Conservation (phyloP, 2,329 filamentous ascomycete species). For the Fusarium tjaetaba region DNA sequence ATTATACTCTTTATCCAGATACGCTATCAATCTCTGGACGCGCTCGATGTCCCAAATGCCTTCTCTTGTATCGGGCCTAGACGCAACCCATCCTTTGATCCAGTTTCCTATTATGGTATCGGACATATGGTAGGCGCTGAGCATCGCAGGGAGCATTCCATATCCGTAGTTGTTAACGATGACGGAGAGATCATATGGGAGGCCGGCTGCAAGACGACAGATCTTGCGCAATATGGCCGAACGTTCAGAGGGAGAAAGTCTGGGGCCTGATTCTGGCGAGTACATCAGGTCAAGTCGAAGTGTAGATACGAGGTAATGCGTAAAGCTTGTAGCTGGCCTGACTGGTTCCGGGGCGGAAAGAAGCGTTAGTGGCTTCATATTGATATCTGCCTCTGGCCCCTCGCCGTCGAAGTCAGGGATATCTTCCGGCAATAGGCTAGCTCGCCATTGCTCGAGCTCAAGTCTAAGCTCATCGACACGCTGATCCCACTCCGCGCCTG, state of each 20-base stretch:
- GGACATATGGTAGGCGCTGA: slow-evolving; percentile 27
- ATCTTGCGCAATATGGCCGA: neutral
- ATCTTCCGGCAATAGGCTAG: neutral
- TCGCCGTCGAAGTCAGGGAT: slow-evolving; percentile 1
- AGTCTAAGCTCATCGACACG: neutral
- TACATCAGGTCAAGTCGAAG: slow-evolving; percentile 31
- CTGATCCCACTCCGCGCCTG: neutral
- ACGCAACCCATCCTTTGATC: slow-evolving; percentile 24
- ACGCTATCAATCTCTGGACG: slow-evolving; percentile 17
- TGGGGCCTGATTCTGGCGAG: neutral
- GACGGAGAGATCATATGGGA: slow-evolving; percentile 8
- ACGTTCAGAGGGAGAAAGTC: neutral
- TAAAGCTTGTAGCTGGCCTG: slow-evolving; percentile 25
- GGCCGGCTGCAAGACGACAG: slow-evolving; percentile 21
- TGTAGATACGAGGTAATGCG: slow-evolving; percentile 22
- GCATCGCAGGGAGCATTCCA: slow-evolving; percentile 29
- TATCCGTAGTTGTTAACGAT: slow-evolving; percentile 31
- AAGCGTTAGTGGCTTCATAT: neutral
- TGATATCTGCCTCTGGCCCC: neutral
- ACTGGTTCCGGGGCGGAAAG: slow-evolving; percentile 13
- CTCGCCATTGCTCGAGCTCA: slow-evolving; percentile 26
- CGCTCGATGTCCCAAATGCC: slow-evolving; percentile 33
- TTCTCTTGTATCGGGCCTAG: slow-evolving; percentile 12
- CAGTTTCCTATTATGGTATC: slow-evolving; percentile 2
- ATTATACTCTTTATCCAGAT: slow-evolving; percentile 27